A percentile compares a stretch with the other conserved stretches of the same genome.
phyloP scores from a whole-genome alignment of 192 early-diverging fungal genomes.

The Backusella psychrophila region DNA sequence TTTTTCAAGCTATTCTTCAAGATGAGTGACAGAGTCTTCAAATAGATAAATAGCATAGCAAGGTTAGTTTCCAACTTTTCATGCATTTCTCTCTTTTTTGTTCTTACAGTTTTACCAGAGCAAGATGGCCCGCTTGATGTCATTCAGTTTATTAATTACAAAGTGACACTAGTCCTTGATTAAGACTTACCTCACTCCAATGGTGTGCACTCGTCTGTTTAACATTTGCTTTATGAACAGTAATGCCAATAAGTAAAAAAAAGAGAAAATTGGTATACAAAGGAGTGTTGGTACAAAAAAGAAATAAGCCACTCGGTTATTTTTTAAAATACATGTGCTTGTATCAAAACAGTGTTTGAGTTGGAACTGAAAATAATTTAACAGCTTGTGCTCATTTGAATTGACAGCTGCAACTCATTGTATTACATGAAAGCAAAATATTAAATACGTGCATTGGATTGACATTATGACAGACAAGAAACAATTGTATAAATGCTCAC shows the following conservation, averaged over 20 bases:
- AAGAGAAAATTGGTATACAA: not conserved
- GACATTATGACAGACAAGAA: no score
- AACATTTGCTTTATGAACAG: not conserved
- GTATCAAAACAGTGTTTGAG: not conserved
- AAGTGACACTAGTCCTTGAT: not conserved
- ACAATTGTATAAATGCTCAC: no score
- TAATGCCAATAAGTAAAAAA: not conserved
- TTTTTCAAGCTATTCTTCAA: constrained; percentile 60
- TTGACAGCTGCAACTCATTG: no score
- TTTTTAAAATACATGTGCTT: not conserved
- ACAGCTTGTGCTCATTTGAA: no score
- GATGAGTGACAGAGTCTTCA: constrained; percentile 51
- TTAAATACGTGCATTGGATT: no score
- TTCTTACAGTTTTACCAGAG: constrained; percentile 65
- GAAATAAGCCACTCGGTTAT: not conserved
- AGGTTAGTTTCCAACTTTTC: not conserved
- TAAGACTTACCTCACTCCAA: not conserved
- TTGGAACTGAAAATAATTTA: no score
- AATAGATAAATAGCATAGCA: not conserved
- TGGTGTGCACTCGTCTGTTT: not conserved
- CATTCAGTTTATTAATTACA: not conserved
- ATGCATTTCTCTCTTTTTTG: not conserved
- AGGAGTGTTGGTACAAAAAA: not conserved
- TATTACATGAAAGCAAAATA: no score
- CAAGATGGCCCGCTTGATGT: constrained; percentile 61